phyloP scores from a whole-genome alignment of 192 early-diverging fungal genomes.

The Thamnidium elegans region DNA sequence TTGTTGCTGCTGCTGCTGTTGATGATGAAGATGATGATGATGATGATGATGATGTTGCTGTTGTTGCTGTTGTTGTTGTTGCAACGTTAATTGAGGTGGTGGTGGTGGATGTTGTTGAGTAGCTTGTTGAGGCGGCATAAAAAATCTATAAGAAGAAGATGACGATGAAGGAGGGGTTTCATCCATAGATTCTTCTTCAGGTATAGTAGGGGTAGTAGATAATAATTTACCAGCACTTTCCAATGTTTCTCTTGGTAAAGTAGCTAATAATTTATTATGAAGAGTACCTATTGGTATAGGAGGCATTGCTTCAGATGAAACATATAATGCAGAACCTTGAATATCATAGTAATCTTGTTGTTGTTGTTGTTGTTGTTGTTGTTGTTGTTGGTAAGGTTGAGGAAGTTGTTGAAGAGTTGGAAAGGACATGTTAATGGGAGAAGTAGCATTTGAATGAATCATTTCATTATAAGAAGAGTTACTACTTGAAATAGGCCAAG shows the following conservation, averaged over 20 bases:
- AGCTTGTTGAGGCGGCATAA: neutral
- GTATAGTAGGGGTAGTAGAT: neutral
- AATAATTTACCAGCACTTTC: constrained; percentile 14
- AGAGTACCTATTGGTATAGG: constrained; percentile 23
- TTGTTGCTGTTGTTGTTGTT: constrained; percentile 8
- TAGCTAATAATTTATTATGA: constrained; percentile 19
- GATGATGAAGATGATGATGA: neutral
- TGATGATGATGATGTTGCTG: neutral
- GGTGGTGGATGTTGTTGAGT: neutral
- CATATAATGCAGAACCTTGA: constrained; percentile 15
- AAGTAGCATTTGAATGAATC: neutral
- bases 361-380: constrained; percentile 11
- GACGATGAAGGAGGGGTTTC: too few species aligned
- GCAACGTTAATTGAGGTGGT: neutral
- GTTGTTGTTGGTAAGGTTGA: neutral
- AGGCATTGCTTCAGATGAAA: constrained; percentile 23
- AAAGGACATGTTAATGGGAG: neutral
- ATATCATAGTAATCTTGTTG: neutral
- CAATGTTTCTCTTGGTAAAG: constrained; percentile 19
- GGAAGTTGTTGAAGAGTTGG: neutral
- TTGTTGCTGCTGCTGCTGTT: neutral
- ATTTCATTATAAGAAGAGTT: neutral
- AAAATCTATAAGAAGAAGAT: too few species aligned
- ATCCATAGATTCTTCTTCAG: too few species aligned
- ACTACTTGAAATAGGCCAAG: neutral